These are phyloP conservation scores for Eutrema japonicum DNA, from an alignment of 345 rosid genomes.

Conservation along the genomic window DNA sequence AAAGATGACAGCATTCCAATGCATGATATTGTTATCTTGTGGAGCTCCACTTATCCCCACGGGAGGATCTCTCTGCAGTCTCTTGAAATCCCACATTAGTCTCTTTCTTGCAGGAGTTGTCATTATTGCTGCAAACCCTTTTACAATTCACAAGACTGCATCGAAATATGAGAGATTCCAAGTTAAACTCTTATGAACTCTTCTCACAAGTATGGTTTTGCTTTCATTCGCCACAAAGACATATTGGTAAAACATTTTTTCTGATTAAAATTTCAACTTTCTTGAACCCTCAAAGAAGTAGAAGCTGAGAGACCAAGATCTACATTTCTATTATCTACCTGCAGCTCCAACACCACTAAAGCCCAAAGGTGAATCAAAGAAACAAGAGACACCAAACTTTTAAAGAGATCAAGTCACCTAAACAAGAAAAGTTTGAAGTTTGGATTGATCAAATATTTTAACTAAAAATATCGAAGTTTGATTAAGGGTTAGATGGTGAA, in stretches of 20 bases:
- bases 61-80: constrained; percentile 66
- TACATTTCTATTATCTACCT: neutral
- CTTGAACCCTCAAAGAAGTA: neutral
- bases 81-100: constrained; percentile 70
- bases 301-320: constrained; percentile 21
- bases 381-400: constrained; percentile 2
- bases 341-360: neutral
- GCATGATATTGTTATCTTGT: constrained; percentile 62
- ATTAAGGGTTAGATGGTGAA: neutral
- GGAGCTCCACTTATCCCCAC: constrained; percentile 65
- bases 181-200: neutral
- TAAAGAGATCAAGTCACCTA: neutral
- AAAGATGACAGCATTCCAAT: constrained; percentile 65
- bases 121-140: constrained; percentile 40
- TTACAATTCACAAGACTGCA: neutral
- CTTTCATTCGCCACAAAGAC: neutral
- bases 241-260: neutral
- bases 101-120: constrained; percentile 64
- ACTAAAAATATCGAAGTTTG: neutral
- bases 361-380: neutral
- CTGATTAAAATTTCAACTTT: neutral
- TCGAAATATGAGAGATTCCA: neutral
- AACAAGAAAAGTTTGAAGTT: constrained; percentile 14
- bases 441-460: neutral
- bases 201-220: neutral